Evolutionary conservation across 495 filamentous ascomycete species (phyloP), one percentile per base, ranked within the genome.

Genomic region (Penicillium malachiteum): DNA sequence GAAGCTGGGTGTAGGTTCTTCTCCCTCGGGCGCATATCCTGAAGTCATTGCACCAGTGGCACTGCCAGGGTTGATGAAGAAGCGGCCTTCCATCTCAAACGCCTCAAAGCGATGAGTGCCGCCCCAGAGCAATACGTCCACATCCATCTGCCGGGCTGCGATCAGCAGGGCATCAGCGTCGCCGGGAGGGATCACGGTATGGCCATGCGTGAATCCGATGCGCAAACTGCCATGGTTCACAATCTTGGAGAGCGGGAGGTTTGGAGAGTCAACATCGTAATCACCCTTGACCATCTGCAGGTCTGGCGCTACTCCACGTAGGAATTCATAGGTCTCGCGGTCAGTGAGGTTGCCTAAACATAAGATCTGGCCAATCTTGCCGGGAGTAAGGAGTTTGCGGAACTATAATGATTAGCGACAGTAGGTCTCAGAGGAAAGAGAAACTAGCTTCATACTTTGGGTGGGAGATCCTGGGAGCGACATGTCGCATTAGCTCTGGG

Each of bases 71-170:
- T 97, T 98, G 41, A 98, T 87, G 72, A 98, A 98, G 78, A 98
- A 98, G 71, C 95, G 91, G 49, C 94, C 95, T 78, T 97, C 95
- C 74, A 97, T 86, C 78, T 98, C 95, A 66, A 96, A 98, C 31
- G 95, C 96, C 76, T 99, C 94, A 69, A 99, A 99, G 11, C 85
- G 81, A 75, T 97, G 93, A 12, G 93, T 96, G n/a, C 94, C 95
- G 41, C 92, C 94, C 91, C 91, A 99, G 59, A 96, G 85, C 50
- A 99, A 74, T 42, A 99, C 90, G 76, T 99, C 94, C 14, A 97
- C 95, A 66, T 97, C 94, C 77, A 99, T 87, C 70, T 93, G 90
- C 57, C 94, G 87, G 26, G 94, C 94, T 54, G 95, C 91, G 55
- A 96, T 96, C 48, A 99, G 76, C 49, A 99, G 74, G 16, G 89